Evolutionary conservation across 768 basidiomycete genomes (phyloP).

Genomic region (Hortiboletus campestris): DNA sequence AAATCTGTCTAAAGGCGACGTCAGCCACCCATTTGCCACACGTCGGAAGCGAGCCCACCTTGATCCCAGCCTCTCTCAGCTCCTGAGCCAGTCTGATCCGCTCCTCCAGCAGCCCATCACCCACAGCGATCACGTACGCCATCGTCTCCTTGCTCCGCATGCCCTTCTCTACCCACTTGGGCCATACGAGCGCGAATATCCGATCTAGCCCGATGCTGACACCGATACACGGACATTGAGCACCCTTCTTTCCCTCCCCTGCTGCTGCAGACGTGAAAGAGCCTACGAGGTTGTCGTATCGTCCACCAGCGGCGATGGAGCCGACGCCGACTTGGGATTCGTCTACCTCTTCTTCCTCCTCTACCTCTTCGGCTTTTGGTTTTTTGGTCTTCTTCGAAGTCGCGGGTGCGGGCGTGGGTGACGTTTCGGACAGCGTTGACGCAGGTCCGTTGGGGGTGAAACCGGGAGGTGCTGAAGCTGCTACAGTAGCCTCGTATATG

Average conservation of each 20-base stretch:
- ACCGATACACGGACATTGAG: constrained; percentile 82
- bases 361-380: constrained; percentile 39
- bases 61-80: constrained; percentile 83
- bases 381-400: constrained; percentile 43
- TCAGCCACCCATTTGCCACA: background rate
- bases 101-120: constrained; percentile 85
- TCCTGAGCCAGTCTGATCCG: constrained; percentile 77
- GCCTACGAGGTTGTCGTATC: constrained; percentile 94
- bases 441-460: constrained; percentile 56
- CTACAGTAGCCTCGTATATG: constrained; percentile 95
- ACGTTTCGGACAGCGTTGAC: constrained; percentile 25
- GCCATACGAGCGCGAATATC: constrained; percentile 88
- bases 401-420: constrained; percentile 15
- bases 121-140: constrained; percentile 90
- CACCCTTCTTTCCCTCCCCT: constrained; percentile 65
- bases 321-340: constrained; percentile 94
- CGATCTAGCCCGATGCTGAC: constrained; percentile 92
- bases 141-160: constrained; percentile 88
- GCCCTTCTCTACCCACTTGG: constrained; percentile 76
- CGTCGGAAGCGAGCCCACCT: constrained; percentile 46
- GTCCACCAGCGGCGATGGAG: constrained; percentile 98
- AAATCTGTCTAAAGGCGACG: constrained; percentile 70
- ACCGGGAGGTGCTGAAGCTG: constrained; percentile 89
- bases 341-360: constrained; percentile 82
- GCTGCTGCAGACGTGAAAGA: constrained; percentile 85